Percentiles rank a stretch among this genome's conserved stretches.
Evolutionary conservation across 495 filamentous ascomycete genomes (phyloP).

Genomic region (Tuber aestivum): DNA sequence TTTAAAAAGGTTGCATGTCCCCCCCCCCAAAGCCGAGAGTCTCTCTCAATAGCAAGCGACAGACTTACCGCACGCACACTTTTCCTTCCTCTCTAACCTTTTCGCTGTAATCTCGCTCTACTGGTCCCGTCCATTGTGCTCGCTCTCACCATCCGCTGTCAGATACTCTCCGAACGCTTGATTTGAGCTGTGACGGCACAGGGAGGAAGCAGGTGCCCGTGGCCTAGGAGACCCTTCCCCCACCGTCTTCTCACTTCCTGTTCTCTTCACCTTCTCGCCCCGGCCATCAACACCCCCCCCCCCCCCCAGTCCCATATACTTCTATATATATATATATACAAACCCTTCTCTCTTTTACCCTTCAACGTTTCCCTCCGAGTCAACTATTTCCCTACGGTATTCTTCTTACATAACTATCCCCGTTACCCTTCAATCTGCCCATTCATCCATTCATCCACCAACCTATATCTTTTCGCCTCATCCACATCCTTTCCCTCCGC

Average conservation of each 20-base stretch:
- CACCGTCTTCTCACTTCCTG: slow-evolving; percentile 1
- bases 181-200: not conserved
- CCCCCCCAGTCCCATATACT: not conserved
- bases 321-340: not conserved
- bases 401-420: slow-evolving; percentile 4
- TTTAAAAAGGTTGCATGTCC: slow-evolving; percentile 41
- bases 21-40: slow-evolving; percentile 13
- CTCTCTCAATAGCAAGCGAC: slow-evolving; percentile 6
- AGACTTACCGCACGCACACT: not conserved
- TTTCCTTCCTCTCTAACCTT: not conserved
- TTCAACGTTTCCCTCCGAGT: not conserved
- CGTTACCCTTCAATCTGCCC: not conserved
- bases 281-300: not conserved
- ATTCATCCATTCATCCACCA: not conserved
- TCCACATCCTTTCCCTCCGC: slow-evolving; percentile 4
- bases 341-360: not conserved
- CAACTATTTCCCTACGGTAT: not conserved
- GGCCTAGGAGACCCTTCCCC: not conserved
- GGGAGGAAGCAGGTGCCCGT: not conserved
- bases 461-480: slow-evolving; percentile 5
- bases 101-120: slow-evolving; percentile 1
- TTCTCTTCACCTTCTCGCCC: not conserved
- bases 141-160: not conserved
- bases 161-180: slow-evolving; percentile 1
- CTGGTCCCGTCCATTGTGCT: not conserved